Evolutionary conservation across 2,329 filamentous ascomycete species (phyloP).

Genomic region (Fusarium albosuccineum): DNA sequence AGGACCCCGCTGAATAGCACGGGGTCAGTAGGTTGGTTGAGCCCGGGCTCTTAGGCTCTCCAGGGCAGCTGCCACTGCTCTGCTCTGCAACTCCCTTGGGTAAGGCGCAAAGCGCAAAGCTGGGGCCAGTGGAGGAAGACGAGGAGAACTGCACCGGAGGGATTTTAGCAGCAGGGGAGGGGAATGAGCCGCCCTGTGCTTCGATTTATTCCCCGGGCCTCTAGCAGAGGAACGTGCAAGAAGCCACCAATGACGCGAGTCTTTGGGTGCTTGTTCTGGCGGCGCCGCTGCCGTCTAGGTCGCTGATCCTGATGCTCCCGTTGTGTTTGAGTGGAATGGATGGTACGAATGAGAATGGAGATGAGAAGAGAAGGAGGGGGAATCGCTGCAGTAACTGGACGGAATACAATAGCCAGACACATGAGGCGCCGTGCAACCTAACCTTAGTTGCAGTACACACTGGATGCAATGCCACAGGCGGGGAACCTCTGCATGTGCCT

Average conservation of each 20-base stretch:
- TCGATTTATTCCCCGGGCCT: conserved; percentile 20
- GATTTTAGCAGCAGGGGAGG: no score
- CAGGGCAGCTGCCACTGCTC: conserved; percentile 9
- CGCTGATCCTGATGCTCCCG: not conserved
- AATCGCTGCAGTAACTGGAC: not conserved
- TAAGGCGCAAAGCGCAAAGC: conserved; percentile 13
- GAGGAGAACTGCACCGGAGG: conserved; percentile 28
- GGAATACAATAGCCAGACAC: not conserved
- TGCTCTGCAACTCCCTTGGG: not conserved
- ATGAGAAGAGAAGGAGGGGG: not conserved
- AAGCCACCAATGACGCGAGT: conserved; percentile 30
- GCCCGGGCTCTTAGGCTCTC: conserved; percentile 2
- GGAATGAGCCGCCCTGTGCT: not conserved
- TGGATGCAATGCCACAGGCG: not conserved
- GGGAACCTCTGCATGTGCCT: conserved; percentile 17
- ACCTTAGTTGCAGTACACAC: not conserved
- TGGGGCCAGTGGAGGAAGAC: conserved; percentile 12
- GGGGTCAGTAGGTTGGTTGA: conserved; percentile 26
- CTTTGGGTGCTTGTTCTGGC: conserved; percentile 5
- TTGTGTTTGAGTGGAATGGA: not conserved
- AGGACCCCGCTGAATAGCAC: conserved; percentile 45
- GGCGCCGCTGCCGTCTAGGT: not conserved
- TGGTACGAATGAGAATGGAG: not conserved
- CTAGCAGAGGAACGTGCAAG: conserved; percentile 17
- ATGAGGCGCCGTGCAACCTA: no score